Evolutionary conservation across 139 green algal genomes (phyloP).

Genomic region (Chlamydomonas incerta): DNA sequence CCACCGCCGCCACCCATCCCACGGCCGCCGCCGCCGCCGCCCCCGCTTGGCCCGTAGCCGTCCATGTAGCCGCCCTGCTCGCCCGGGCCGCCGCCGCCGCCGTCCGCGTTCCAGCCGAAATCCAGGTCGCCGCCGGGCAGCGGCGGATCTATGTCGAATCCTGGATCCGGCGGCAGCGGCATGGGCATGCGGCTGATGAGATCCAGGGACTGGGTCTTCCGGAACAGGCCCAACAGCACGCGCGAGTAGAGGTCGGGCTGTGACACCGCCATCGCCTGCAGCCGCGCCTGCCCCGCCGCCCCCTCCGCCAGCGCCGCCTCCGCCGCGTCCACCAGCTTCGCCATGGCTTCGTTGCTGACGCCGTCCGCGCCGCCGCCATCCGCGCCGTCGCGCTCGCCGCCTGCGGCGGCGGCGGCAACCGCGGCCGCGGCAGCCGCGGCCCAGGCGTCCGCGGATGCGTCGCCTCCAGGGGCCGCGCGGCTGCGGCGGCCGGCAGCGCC

Average conservation of each 20-base stretch:
- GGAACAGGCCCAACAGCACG: slow-evolving; percentile 26
- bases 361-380: background rate
- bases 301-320: slow-evolving; percentile 26
- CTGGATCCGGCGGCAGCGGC: slow-evolving; percentile 20
- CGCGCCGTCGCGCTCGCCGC: background rate
- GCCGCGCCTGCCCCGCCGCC: background rate
- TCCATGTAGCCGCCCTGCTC: background rate
- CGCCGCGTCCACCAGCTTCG: background rate
- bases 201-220: slow-evolving; percentile 23
- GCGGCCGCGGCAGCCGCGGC: background rate
- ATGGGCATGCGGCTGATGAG: slow-evolving; percentile 30
- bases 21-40: too few relatives aligned
- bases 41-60: background rate
- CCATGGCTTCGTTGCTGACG: background rate
- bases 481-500: background rate
- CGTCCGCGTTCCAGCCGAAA: background rate
- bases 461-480: background rate
- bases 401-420: background rate
- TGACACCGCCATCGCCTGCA: slow-evolving; percentile 1
- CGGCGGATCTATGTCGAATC: slow-evolving; percentile 10
- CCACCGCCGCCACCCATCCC: background rate
- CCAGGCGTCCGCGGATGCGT: too few relatives aligned
- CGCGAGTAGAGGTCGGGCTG: slow-evolving; percentile 32
- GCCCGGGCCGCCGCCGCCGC: background rate
- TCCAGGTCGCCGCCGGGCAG: background rate